A percentile compares a stretch with the other conserved stretches of the same genome.
Evolutionary conservation across 2,329 filamentous ascomycete species (phyloP).

Genomic region (Colletotrichum filicis): DNA sequence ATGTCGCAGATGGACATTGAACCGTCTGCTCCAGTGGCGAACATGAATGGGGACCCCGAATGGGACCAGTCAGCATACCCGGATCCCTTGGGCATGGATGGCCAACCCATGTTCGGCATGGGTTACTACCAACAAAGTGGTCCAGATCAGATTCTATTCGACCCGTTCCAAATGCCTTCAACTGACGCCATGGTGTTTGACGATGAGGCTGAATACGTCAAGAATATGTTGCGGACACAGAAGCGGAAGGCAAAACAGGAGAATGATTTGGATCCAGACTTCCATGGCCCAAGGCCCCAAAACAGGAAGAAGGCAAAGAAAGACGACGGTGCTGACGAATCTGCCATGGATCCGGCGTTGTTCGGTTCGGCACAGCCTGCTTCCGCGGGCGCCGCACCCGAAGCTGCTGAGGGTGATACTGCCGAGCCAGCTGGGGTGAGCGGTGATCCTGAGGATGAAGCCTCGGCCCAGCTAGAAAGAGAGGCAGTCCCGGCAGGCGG

Average conservation of each 20-base stretch:
- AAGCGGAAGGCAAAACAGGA: constrained; percentile 65
- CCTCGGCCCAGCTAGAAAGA: constrained; percentile 11
- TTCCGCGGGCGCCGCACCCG: background rate
- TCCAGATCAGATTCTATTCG: constrained; percentile 68
- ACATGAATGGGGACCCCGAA: constrained; percentile 43
- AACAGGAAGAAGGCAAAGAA: constrained; percentile 53
- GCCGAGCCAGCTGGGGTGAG: constrained; percentile 36
- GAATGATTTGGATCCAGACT: constrained; percentile 66
- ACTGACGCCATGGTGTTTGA: constrained; percentile 54
- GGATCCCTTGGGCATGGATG: constrained; percentile 58
- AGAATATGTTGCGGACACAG: constrained; percentile 63
- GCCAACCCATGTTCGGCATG: constrained; percentile 66
- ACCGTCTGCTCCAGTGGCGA: constrained; percentile 36
- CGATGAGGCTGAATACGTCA: constrained; percentile 64
- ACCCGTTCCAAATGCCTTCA: constrained; percentile 66
- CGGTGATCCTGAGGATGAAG: constrained; percentile 35
- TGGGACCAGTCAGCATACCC: constrained; percentile 54
- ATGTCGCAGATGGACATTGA: constrained; percentile 33
- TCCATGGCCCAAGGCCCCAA: constrained; percentile 54
- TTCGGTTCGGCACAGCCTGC: constrained; percentile 43
- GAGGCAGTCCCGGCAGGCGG: constrained; percentile 13
- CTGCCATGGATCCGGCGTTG: constrained; percentile 64
- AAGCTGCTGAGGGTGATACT: background rate
- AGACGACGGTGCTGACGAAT: constrained; percentile 39
- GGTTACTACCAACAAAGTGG: constrained; percentile 70